Base-by-base conservation (phyloP, 768 basidiomycete species). In the Calocybe gangraenosa region DNA sequence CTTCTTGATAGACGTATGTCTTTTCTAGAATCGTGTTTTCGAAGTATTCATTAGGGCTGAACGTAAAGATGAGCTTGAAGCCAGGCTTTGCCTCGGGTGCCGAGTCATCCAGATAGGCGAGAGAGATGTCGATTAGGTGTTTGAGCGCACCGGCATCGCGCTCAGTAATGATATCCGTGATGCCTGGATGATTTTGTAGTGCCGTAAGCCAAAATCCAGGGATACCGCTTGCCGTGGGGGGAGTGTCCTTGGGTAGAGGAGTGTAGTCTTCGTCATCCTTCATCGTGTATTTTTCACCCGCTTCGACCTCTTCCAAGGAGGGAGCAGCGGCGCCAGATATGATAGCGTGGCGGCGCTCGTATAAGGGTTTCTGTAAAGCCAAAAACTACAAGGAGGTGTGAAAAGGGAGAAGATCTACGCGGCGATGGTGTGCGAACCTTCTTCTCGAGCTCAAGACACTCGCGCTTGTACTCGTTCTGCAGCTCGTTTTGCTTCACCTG, bases 131-230 rank as follows among this genome's bases (percentile, higher is more conserved):
- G 50, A 68, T 70, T 46, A 99, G 81, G 56, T 75, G 65, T 67
- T 89, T 90, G 60, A 99, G 82, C 7, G 92, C 94, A 37, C 61
- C 81, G 49, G 74, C 91, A 63, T 99, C 95, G 45, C 88, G 84
- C 57, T 98, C 93, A 19, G 91, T 95, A 71, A 98, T 91, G 61
- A 93, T 74, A 15, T 94, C 92, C 34, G 77, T 75, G 44, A 97
- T 75, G 40, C 81, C 90, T 44, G 86, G 65, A 64, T 98, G 93
- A 67, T 96, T 98, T 53, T 88, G 82, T 43, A 98, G 75, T 2
- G 93, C 92, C 1, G 96, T 98, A 57, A 96, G 82, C 95, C 95
- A 99, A 78, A 99, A 99, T 58, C 95, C 87, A 41, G 94, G 91
- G 55, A 99, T 90, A 42, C 84, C 75, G 14, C 58, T 37, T 40